Percentiles rank a stretch among this genome's conserved stretches.
These are phyloP conservation scores for Pseudozyma tsukubaensis DNA, from an alignment of 1,284 basidiomycete species.

Conservation along the genomic window DNA sequence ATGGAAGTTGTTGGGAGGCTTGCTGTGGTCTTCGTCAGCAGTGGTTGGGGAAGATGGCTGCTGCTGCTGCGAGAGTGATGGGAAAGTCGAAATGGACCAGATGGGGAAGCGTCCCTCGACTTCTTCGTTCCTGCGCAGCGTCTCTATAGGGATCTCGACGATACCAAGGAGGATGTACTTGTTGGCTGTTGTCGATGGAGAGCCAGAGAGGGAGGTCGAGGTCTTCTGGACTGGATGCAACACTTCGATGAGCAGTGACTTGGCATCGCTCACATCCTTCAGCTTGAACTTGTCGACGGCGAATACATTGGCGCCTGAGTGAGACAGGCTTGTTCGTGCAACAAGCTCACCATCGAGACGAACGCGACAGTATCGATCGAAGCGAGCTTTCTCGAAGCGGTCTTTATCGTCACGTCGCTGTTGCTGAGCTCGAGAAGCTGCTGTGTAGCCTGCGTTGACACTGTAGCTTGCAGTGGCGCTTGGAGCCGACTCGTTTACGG, in stretches of 20 bases:
- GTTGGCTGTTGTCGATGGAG: conserved; percentile 15
- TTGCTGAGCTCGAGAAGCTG: conserved; percentile 7
- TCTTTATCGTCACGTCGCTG: conserved; percentile 38
- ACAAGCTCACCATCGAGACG: conserved; percentile 52
- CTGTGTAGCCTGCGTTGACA: conserved; percentile 10
- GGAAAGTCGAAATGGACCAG: conserved; percentile 48
- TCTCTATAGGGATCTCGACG: conserved; percentile 60
- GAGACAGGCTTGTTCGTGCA: conserved; percentile 47
- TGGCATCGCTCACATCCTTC: conserved; percentile 41
- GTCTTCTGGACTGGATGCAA: conserved; percentile 41
- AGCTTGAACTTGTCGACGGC: conserved; percentile 54
- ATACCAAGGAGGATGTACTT: conserved; percentile 53
- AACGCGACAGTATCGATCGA: conserved; percentile 57
- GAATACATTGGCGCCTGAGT: conserved; percentile 19
- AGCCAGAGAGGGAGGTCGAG: conserved; percentile 23
- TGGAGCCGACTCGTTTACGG: conserved; percentile 14
- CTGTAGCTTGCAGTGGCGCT: conserved; percentile 3
- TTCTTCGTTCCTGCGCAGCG: conserved; percentile 57
- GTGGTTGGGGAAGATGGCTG: conserved; percentile 1
- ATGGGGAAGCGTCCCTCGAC: conserved; percentile 61
- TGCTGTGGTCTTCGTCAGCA: conserved; percentile 25
- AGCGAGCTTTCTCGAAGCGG: conserved; percentile 29
- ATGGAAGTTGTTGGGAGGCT: conserved; percentile 28
- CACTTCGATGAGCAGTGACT: conserved; percentile 53
- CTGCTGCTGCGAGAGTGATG: conserved; percentile 1